Evolutionary conservation across 1,139 yeast species (phyloP), one percentile per base, ranked within the genome.

Genomic region (Pichia sp.): DNA sequence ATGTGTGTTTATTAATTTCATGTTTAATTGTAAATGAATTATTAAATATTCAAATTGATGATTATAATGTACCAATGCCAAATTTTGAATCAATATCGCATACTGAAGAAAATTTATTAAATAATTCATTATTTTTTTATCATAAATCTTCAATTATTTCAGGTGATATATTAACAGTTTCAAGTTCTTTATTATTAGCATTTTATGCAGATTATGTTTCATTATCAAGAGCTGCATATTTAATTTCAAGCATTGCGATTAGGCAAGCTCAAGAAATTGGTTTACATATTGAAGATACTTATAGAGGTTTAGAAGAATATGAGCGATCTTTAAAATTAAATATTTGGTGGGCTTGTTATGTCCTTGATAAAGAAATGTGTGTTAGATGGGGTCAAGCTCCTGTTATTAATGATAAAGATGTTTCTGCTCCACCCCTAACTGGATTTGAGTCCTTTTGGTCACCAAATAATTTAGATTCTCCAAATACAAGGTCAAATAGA

Each of bases 231-330:
- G 64, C 70, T 5, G 70, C 74, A 36, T 74, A 72, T 56, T 66
- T 73, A 35, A 58, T 82, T 9, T 61, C 73, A 0, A 66, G 82
- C 0, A 71, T 76, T 7, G 83, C 83, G 1, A 72, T 79, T 2
- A 67, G 87, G 48, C 74, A 71, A 55, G 86, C 87, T 0, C 81
- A 76, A 54, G 83, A 79, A 44, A 64, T 83, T 49, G 94, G 94
- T 0, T 66, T 86, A 29, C 86, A 85, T 58, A 66, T 87, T 34
- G 66, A 65, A 18, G 87, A 83, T 54, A 64, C 76, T 2, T 72
- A 73, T 45, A 46, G 50, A 36, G 70, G 72, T 0, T 56, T 78
- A 29, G 49, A 71, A 0, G 55, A 56, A 0, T 66, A 61, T 3
- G 83, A 78, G 41, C 68, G 67, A 6, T 62, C 65, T 9, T 66